Evolutionary conservation across 1,139 yeast species (phyloP), one percentile per base, ranked within the genome.

Genomic region (Magnusiomyces tetraspermus): DNA sequence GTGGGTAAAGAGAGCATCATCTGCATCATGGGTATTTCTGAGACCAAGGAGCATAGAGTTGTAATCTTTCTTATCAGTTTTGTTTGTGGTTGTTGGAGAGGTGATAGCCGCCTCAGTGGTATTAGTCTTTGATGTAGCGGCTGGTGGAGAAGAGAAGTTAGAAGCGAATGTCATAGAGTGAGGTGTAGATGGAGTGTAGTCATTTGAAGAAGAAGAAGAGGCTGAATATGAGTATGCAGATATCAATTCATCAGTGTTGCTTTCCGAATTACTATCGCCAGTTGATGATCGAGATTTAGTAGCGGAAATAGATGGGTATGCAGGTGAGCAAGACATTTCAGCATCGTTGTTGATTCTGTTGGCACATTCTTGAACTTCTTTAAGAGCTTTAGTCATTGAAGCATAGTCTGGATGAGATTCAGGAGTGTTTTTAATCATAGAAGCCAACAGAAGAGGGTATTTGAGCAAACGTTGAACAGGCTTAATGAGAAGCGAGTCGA

Each of bases 401-500:
- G 15, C 49, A 52, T 64, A 64, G 54, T 71, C 75, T 0, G 63
- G 61, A 46, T 68, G 72, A 22, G 51, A 54, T 10, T 50, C 56
- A 0, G 64, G 60, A 0, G 72, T 69, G 41, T 51, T 57, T 26
- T 65, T 58, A 5, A 67, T 50, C 49, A 69, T 52, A 24, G 66
- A 56, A 19, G 58, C 58, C 26, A 72, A 54, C 24, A 73, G 61
- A 26, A 73, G 57, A 0, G 75, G 76, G 52, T 72, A 72, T 57
- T 72, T 71, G 50, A 70, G 62, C 26, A 72, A 55, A 33, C 76
- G 60, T 57, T 72, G 76, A 19, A 72, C 72, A 1, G 76, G 76
- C 55, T 72, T 73, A 56, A 73, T 69, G 30, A 73, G 61, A 37
- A 72, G 59, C 1, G 73, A 61, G 49, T 71, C 76, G 41, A 72